Percentiles rank a stretch among this genome's conserved stretches.
Evolutionary conservation across 768 basidiomycete species (phyloP).

Genomic region (Mycena rebaudengoi): DNA sequence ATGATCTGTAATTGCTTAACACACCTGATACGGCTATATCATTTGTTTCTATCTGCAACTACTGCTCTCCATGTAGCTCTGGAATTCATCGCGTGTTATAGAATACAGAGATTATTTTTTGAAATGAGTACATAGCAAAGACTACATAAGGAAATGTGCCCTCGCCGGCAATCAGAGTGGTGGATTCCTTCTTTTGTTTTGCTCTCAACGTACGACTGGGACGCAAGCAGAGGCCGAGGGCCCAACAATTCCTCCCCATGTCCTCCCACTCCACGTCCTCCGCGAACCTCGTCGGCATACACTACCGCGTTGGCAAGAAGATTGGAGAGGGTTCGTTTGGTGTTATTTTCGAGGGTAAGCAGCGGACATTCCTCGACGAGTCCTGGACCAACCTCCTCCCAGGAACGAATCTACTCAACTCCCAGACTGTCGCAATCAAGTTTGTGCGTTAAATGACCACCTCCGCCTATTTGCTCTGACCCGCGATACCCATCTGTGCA

Average conservation of each 20-base stretch:
- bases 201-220: conserved; percentile 2
- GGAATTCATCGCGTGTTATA: conserved; percentile 23
- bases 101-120: no score
- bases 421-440: conserved; percentile 99
- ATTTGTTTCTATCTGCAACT: conserved; percentile 28
- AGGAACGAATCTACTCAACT: conserved; percentile 99
- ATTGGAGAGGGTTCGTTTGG: conserved; percentile 99
- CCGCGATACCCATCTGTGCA: conserved; percentile 40
- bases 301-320: conserved; percentile 98
- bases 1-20: conserved; percentile 66
- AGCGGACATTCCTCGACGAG: conserved; percentile 10
- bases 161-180: no score
- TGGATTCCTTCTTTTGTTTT: background rate
- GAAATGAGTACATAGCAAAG: no score
- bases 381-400: conserved; percentile 13
- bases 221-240: background rate
- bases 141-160: no score
- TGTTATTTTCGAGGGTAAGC: conserved; percentile 89
- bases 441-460: conserved; percentile 95
- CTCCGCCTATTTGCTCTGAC: conserved; percentile 1
- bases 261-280: conserved; percentile 66
- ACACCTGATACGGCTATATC: conserved; percentile 9
- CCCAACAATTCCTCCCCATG: conserved; percentile 47
- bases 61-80: conserved; percentile 21
- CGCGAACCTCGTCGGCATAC: conserved; percentile 90